Base-by-base conservation (phyloP, 2,329 filamentous ascomycete species). In the Dothidotthia symphoricarpi region DNA sequence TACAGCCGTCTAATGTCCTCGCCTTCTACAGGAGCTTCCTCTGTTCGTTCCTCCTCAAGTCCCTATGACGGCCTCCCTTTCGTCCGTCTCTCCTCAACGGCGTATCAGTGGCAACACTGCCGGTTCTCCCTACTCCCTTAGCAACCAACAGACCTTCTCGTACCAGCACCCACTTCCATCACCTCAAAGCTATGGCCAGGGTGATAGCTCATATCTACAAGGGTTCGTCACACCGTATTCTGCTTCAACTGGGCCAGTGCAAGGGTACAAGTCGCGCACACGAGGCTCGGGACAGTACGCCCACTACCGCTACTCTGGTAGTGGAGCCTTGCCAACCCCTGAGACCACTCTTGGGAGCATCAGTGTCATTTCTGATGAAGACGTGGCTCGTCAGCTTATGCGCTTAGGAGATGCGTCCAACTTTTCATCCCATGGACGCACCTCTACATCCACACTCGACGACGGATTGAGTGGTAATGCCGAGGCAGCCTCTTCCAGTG, bases 331-430 rank as follows among this genome's bases (percentile, higher is more conserved):
- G 48, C 90, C 90, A 14, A 98, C 93, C 2, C 93, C 93, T 16
- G 93, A 97, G 57, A 91, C 91, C n/a, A 98, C 93, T 10, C 86
- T 97, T 55, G 88, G 88, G 37, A 64, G 61, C 25, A 49, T 51
- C 31, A 97, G 91, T 69, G 94, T 88, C 67, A 91, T 98, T 67
- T 97, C 91, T 11, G 93, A 98, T 64, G 93, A 98, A 68, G 93
- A 98, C 69, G 93, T 97, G 46, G 93, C 93, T 40, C 84, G 96
- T 63, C 93, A 97, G 70, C 76, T 98, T 59, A 97, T 98, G 83
- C 86, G 91, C 54, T 79, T 98, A 37, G 90, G 93, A 30, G 90
- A 96, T 64, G 88, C 90, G 55, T 93, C 89, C 39, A 95, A 95
- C 64, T 85, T 94, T 59, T 95, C 89, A 6, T 62, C 59, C 2